Evolutionary conservation across 2,329 filamentous ascomycete species (phyloP).

Genomic region (Sporothrix phasma): DNA sequence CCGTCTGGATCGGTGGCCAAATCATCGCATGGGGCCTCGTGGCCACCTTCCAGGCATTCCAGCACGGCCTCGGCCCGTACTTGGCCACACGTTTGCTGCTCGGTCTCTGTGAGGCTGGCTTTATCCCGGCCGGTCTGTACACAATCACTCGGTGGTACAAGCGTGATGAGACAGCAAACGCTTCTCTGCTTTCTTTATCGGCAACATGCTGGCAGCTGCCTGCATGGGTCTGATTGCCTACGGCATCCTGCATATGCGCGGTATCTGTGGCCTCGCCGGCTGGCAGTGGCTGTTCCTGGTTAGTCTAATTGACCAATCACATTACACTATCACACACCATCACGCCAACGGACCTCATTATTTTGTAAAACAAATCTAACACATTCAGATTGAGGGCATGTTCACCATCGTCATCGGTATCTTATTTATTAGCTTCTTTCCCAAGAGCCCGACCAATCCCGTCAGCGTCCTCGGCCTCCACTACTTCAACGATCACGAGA

Average conservation of each 20-base stretch:
- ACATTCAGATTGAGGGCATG: conserved; percentile 25
- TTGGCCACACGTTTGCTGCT: conserved; percentile 30
- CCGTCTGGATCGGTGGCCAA: conserved; percentile 30
- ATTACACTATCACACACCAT: neutral
- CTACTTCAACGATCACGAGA: conserved; percentile 28
- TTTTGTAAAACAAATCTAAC: neutral
- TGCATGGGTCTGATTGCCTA: conserved; percentile 34
- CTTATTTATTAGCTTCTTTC: conserved; percentile 26
- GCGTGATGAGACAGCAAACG: conserved; percentile 36
- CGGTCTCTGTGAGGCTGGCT: conserved; percentile 31
- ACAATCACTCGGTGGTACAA: conserved; percentile 41
- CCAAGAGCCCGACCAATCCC: conserved; percentile 20
- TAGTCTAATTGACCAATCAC: neutral
- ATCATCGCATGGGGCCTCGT: conserved; percentile 25
- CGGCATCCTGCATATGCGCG: conserved; percentile 30
- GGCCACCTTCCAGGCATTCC: conserved; percentile 32
- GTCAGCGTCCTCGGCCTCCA: neutral
- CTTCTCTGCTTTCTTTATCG: conserved; percentile 36
- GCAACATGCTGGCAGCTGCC: conserved; percentile 33
- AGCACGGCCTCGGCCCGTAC: conserved; percentile 29
- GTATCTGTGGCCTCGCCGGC: conserved; percentile 23
- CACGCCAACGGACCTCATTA: too few species aligned
- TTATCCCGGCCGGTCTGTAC: conserved; percentile 38
- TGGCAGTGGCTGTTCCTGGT: conserved; percentile 27
- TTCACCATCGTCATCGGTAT: conserved; percentile 28